Evolutionary conservation across 306 rosid species (phyloP).

Genomic region (Quercus berberidifolia): DNA sequence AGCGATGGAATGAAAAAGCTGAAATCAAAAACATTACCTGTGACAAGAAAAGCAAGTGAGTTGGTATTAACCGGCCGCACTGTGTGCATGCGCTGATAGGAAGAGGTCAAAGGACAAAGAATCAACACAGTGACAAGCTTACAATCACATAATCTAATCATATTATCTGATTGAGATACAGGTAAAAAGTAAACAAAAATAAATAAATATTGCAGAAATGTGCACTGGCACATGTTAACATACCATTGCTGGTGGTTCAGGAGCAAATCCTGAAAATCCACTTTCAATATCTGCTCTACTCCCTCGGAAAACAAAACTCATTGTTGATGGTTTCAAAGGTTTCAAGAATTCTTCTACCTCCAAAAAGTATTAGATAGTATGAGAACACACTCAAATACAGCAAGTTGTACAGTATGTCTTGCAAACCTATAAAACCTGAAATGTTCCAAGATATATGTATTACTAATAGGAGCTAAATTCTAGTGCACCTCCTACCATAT

Average conservation of each 20-base stretch:
- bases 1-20: background rate
- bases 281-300: slow-evolving; percentile 66
- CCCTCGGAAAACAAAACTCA: slow-evolving; percentile 76
- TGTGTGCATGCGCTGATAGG: slow-evolving; percentile 24
- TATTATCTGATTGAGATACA: background rate
- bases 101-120: background rate
- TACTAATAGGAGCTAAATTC: background rate
- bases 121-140: background rate
- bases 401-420: background rate
- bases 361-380: background rate
- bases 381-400: background rate
- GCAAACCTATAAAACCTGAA: background rate
- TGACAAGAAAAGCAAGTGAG: slow-evolving; percentile 70
- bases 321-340: background rate
- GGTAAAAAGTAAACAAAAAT: background rate
- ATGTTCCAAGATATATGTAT: background rate
- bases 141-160: background rate
- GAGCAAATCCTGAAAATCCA: slow-evolving; percentile 57
- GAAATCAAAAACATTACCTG: slow-evolving; percentile 46
- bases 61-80: slow-evolving; percentile 25
- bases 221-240: background rate
- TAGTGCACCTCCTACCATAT: background rate
- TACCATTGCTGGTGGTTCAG: slow-evolving; percentile 48
- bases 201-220: background rate
- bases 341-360: background rate